A percentile compares a stretch with the other conserved stretches of the same genome.
These are phyloP conservation scores for Evansstolkia leycettana DNA, from an alignment of 495 filamentous ascomycete species.

Conservation along the genomic window DNA sequence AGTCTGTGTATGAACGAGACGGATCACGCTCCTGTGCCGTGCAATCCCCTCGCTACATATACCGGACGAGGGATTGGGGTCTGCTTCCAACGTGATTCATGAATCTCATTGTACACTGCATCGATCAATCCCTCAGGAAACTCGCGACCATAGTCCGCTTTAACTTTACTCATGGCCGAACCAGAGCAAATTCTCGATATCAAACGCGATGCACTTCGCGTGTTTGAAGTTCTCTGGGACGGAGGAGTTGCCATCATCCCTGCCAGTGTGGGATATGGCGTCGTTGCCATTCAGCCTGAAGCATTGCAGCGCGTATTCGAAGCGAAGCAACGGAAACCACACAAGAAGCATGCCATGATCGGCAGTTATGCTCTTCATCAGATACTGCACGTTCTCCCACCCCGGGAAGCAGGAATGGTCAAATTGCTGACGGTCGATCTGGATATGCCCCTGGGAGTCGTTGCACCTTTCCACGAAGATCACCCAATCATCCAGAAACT, in stretches of 20 bases:
- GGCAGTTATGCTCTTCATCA: slow-evolving; percentile 11
- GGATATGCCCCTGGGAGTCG: slow-evolving; percentile 12
- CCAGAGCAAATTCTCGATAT: too few relatives aligned
- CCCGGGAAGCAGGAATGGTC: slow-evolving; percentile 6
- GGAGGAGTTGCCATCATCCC: slow-evolving; percentile 16
- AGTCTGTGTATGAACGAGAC: too few relatives aligned
- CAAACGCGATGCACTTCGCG: slow-evolving; percentile 9
- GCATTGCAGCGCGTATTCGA: slow-evolving; percentile 9
- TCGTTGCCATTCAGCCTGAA: slow-evolving; percentile 6
- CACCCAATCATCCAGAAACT: slow-evolving; percentile 10
- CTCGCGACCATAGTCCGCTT: too few relatives aligned
- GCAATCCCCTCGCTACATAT: too few relatives aligned
- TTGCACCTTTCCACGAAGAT: slow-evolving; percentile 9
- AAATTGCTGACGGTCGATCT: slow-evolving; percentile 9
- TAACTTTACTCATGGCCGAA: too few relatives aligned
- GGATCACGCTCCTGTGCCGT: too few relatives aligned
- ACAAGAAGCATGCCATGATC: slow-evolving; percentile 16
- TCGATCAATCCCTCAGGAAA: too few relatives aligned
- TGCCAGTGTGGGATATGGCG: slow-evolving; percentile 13
- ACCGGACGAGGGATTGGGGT: too few relatives aligned
- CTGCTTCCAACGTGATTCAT: too few relatives aligned
- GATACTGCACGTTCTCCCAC: slow-evolving; percentile 7
- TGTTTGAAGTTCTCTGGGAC: slow-evolving; percentile 11
- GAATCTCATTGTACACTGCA: too few relatives aligned
- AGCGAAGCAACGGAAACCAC: slow-evolving; percentile 8